Evolutionary conservation across 495 filamentous ascomycete species (phyloP), one percentile per base, ranked within the genome.

Genomic region (Aspergillus carlsbadensis): DNA sequence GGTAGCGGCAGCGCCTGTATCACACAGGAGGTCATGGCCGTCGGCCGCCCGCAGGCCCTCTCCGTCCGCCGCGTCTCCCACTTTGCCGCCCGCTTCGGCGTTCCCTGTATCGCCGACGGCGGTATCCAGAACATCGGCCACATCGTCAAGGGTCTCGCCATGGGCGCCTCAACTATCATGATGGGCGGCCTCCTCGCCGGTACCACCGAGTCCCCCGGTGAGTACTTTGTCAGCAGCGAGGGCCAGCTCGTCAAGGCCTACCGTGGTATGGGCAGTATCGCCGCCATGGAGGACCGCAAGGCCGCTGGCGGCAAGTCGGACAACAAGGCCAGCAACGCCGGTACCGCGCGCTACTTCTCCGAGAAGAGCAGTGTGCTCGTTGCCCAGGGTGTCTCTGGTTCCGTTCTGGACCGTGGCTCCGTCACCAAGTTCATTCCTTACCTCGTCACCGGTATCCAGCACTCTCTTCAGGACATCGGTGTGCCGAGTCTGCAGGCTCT

Each of bases 211-310:
- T 96, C 92, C 10, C 94, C 94, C 21, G 94, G 94, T 35, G 91
- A 96, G 58, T 99, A 96, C 63, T 97, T 93, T 66, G 90, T 99
- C 57, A 91, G 88, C 66, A 84, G 87, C 46, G 94, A 97, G 70
- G 94, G 94, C 24, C 91, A 97, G 81, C 85, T 99, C 29, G 93
- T 98, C 71, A 99, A 99, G 81, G 92, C 94, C 47, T 99, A 99
- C 80, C 86, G 94, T 72, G 94, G 94, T 45, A 99, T 99, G 94
- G 94, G 94, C 62, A 88, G 83, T 66, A 99, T 99, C 67, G 94
- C 96, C 65, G 94, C 93, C 52, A 99, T 99, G 94, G 95, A 99
- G 73, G 93, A 97, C 73, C 95, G 91, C 82, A 98, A 96, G 78
- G 87, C 91, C 17, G 90, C 86, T 29, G 72, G 70, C 44, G 72